Conservation (phyloP, 2,329 filamentous ascomycete species). For the Lachnellula arida region DNA sequence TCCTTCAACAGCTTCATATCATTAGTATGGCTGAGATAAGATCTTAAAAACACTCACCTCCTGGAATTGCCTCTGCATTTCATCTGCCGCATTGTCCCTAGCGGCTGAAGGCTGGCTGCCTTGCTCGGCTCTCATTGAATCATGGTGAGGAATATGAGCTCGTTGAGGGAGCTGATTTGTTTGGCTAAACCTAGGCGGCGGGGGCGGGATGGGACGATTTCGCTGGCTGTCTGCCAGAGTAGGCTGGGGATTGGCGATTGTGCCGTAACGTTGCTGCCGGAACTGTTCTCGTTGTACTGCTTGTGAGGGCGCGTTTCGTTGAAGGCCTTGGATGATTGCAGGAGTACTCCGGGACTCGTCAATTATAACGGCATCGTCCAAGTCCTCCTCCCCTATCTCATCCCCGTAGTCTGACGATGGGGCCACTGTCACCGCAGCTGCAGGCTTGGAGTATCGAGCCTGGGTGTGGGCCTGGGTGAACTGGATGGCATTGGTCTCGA, state of each 20-base stretch:
- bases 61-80: slow-evolving; percentile 23
- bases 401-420: slow-evolving; percentile 36
- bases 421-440: slow-evolving; percentile 12
- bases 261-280: slow-evolving; percentile 21
- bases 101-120: slow-evolving; percentile 11
- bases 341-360: slow-evolving; percentile 28
- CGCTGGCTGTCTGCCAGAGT: slow-evolving; percentile 11
- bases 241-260: slow-evolving; percentile 6
- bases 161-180: slow-evolving; percentile 2
- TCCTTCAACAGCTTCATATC: slow-evolving; percentile 41
- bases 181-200: slow-evolving; percentile 12
- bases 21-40: not conserved
- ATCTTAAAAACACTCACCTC: slow-evolving; percentile 17
- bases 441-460: slow-evolving; percentile 5
- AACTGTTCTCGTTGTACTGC: slow-evolving; percentile 20
- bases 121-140: slow-evolving; percentile 14
- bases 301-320: slow-evolving; percentile 14
- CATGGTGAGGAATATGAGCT: slow-evolving; percentile 10
- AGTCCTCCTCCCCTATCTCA: slow-evolving; percentile 33
- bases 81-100: slow-evolving; percentile 14
- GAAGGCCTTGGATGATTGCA: slow-evolving; percentile 11
- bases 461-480: slow-evolving; percentile 40
- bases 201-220: slow-evolving; percentile 1
- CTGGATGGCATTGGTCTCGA: slow-evolving; percentile 60
- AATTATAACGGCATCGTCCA: slow-evolving; percentile 53